Percentiles rank a stretch among this genome's conserved stretches.
These are phyloP conservation scores for Quercus ilex DNA, from an alignment of 306 rosid genomes.

Conservation along the genomic window DNA sequence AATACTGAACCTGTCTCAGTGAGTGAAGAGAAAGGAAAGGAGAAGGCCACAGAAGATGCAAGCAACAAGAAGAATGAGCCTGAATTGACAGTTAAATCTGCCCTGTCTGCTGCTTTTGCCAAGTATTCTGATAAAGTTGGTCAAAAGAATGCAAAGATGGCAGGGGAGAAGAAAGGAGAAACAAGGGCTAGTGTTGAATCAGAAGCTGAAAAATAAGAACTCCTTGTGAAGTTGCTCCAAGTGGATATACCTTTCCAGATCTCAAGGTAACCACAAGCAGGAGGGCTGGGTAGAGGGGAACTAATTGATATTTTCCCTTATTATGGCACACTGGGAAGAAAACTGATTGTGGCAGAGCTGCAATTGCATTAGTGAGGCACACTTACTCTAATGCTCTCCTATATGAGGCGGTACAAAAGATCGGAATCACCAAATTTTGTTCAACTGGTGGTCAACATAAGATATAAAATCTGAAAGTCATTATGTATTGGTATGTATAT, in stretches of 20 bases:
- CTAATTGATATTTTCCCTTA: neutral
- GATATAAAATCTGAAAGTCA: neutral
- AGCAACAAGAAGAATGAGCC: constrained; percentile 55
- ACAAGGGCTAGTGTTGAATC: constrained; percentile 23
- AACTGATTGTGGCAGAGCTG: neutral
- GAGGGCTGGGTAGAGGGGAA: neutral
- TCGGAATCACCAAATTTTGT: neutral
- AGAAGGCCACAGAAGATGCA: constrained; percentile 30
- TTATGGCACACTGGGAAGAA: neutral
- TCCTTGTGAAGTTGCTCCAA: neutral
- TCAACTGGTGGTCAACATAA: neutral
- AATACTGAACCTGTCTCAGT: constrained; percentile 43
- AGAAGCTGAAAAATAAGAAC: constrained; percentile 15
- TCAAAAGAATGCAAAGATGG: constrained; percentile 22
- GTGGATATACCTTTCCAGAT: neutral
- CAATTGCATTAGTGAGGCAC: neutral
- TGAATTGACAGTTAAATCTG: constrained; percentile 63
- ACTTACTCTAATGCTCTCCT: neutral
- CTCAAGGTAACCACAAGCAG: neutral
- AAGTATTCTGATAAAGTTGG: constrained; percentile 57
- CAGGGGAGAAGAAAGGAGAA: constrained; percentile 40
- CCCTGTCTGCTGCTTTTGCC: constrained; percentile 83
- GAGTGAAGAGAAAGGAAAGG: constrained; percentile 38
- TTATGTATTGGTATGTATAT: neutral
- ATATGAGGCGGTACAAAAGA: neutral